Conservation (phyloP, 148 eudicot species). For the Fallopia convolvulus region DNA sequence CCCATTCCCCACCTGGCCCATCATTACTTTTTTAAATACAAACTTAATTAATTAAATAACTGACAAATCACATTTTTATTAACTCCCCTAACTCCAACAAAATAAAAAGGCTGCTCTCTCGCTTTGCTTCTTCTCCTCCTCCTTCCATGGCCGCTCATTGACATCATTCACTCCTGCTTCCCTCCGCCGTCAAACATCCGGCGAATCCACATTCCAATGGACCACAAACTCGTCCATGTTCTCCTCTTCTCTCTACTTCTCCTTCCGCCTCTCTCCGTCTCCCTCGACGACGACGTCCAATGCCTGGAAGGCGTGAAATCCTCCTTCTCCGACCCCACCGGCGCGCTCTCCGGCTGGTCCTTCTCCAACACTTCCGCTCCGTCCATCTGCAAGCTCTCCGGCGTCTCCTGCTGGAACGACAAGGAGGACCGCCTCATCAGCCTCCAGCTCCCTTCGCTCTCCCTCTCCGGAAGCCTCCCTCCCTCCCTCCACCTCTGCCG, state of each 20-base stretch:
- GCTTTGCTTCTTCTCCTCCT: background rate
- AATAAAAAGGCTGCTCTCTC: conserved; percentile 5
- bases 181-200: background rate
- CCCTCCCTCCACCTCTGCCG: conserved; percentile 37
- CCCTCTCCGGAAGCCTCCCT: conserved; percentile 45
- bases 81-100: conserved; percentile 6
- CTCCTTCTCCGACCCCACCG: conserved; percentile 35
- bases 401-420: conserved; percentile 76
- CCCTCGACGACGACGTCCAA: conserved; percentile 50
- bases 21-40: background rate
- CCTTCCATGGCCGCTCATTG: conserved; percentile 7
- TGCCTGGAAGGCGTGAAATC: conserved; percentile 56
- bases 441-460: conserved; percentile 32
- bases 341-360: conserved; percentile 35
- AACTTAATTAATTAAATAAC: background rate
- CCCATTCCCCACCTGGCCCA: background rate
- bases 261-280: conserved; percentile 3
- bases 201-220: background rate
- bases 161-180: background rate
- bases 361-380: conserved; percentile 41
- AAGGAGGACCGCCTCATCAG: conserved; percentile 60
- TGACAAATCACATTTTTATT: background rate
- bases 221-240: background rate
- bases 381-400: conserved; percentile 48
- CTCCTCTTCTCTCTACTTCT: background rate